A percentile compares a stretch with the other conserved stretches of the same genome.
phyloP scores from a whole-genome alignment of 2,329 filamentous ascomycete genomes.

The Fusarium liriodendri region DNA sequence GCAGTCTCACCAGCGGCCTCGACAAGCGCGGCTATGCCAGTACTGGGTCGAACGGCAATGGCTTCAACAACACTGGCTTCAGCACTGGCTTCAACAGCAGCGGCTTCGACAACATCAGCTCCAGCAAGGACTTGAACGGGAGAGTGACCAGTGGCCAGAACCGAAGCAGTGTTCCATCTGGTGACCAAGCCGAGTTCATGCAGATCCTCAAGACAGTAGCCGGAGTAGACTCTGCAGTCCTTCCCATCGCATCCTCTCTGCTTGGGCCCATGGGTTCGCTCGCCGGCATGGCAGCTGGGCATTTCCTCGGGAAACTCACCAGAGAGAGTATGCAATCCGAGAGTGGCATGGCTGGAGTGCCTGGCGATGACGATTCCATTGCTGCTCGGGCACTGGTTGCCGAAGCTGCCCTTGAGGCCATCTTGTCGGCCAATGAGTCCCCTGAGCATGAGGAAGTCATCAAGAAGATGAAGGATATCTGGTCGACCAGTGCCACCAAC shows the following conservation, averaged over 20 bases:
- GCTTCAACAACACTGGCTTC: background rate
- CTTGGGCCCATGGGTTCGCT: background rate
- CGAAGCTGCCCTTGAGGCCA: constrained; percentile 34
- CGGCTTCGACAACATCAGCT: background rate
- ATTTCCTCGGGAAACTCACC: background rate
- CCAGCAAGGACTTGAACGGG: background rate
- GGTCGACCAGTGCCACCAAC: constrained; percentile 1
- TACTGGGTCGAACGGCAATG: background rate
- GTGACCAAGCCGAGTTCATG: background rate
- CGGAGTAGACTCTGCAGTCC: background rate
- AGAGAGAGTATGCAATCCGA: background rate
- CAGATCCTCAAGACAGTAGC: background rate
- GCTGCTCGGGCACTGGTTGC: constrained; percentile 37
- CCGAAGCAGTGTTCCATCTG: background rate
- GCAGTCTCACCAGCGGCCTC: background rate
- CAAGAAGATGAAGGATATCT: constrained; percentile 23
- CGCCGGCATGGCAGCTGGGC: background rate
- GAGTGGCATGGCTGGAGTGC: background rate
- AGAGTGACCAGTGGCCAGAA: background rate
- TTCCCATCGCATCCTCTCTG: background rate
- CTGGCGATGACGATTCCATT: background rate
- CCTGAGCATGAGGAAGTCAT: constrained; percentile 12
- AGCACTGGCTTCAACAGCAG: background rate
- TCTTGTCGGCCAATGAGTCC: constrained; percentile 20
- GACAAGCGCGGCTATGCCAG: background rate